Percentiles rank a stretch among this genome's conserved stretches.
Evolutionary conservation across 2,329 filamentous ascomycete genomes (phyloP).

Genomic region (Claviceps pazoutovae): DNA sequence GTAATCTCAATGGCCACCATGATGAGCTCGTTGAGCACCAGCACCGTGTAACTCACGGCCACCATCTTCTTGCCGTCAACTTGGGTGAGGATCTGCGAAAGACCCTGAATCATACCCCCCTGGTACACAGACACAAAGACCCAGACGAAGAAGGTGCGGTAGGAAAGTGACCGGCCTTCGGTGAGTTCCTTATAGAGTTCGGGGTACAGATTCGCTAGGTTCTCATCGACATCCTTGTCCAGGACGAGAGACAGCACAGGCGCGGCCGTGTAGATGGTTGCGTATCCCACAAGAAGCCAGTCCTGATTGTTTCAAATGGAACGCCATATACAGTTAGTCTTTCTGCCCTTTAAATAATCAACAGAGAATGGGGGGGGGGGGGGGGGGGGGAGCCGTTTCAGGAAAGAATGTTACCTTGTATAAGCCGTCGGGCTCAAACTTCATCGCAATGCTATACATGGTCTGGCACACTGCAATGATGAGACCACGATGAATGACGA

Average conservation of each 20-base stretch:
- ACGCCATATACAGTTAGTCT: constrained; percentile 14
- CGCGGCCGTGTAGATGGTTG: constrained; percentile 85
- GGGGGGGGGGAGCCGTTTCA: no score
- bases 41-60: constrained; percentile 77
- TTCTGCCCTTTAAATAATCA: not conserved
- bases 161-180: constrained; percentile 69
- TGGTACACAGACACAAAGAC: constrained; percentile 91
- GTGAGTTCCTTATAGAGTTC: constrained; percentile 98
- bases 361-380: not conserved
- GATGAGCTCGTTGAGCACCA: constrained; percentile 85
- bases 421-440: constrained; percentile 84
- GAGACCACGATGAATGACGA: constrained; percentile 92
- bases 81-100: constrained; percentile 75
- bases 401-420: constrained; percentile 45
- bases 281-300: constrained; percentile 94
- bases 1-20: constrained; percentile 97
- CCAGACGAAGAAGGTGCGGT: constrained; percentile 95
- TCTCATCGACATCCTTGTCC: constrained; percentile 89
- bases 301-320: constrained; percentile 37
- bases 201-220: constrained; percentile 84
- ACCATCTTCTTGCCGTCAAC: constrained; percentile 67
- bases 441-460: constrained; percentile 86
- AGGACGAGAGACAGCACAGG: constrained; percentile 90
- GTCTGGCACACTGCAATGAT: constrained; percentile 95
- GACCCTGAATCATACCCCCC: constrained; percentile 87